phyloP scores from a whole-genome alignment of 805 yeast species.

The Saturnispora serradocipensis region DNA sequence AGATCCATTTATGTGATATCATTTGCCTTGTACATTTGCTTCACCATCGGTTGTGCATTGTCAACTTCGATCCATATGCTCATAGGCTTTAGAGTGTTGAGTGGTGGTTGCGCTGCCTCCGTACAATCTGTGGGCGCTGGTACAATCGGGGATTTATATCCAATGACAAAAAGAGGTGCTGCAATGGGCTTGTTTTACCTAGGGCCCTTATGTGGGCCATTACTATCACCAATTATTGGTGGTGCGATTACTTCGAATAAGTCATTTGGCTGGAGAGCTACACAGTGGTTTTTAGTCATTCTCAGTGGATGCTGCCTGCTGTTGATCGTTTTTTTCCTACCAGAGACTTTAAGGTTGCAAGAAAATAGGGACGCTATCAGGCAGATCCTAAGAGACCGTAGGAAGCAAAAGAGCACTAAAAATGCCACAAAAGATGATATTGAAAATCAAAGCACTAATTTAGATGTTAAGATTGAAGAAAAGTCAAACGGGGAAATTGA shows the following conservation, averaged over 20 bases:
- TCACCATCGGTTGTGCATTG: slow-evolving; percentile 64
- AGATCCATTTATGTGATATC: slow-evolving; percentile 64
- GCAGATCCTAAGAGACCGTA: slow-evolving; percentile 34
- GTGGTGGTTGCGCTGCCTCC: slow-evolving; percentile 77
- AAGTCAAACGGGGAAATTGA: neutral
- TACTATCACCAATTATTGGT: slow-evolving; percentile 71
- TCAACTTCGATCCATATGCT: slow-evolving; percentile 52
- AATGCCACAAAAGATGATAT: slow-evolving; percentile 8
- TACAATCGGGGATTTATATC: slow-evolving; percentile 65
- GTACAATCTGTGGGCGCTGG: slow-evolving; percentile 91
- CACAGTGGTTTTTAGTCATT: slow-evolving; percentile 77
- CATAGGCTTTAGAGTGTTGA: slow-evolving; percentile 57
- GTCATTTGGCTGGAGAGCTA: slow-evolving; percentile 80
- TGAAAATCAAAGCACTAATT: slow-evolving; percentile 4
- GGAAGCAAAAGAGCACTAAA: slow-evolving; percentile 13
- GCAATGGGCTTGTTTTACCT: slow-evolving; percentile 76
- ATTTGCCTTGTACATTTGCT: slow-evolving; percentile 52
- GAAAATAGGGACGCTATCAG: slow-evolving; percentile 50
- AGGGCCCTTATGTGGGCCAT: slow-evolving; percentile 77
- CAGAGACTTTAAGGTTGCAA: slow-evolving; percentile 68
- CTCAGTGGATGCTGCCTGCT: slow-evolving; percentile 46
- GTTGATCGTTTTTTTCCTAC: slow-evolving; percentile 47
- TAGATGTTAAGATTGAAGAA: neutral
- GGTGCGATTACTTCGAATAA: slow-evolving; percentile 51
- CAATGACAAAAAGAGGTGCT: slow-evolving; percentile 59